Percentiles rank a stretch among this genome's conserved stretches.
Conservation (phyloP, 106 monocot genomes). For the Narthecium ossifragum region DNA sequence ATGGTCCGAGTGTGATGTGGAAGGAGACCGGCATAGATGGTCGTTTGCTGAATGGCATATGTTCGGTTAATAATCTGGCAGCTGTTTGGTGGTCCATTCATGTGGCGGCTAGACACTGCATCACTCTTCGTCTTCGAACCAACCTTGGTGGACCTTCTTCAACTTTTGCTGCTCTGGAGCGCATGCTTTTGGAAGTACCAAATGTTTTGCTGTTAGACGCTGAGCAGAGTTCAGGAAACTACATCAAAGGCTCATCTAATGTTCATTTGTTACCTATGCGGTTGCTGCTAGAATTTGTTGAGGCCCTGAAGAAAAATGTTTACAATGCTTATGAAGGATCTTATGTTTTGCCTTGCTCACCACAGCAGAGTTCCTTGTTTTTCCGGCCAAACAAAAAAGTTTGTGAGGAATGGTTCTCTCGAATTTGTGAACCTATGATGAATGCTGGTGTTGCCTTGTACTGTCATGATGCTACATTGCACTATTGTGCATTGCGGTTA, state of each 20-base stretch:
- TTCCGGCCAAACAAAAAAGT: constrained; percentile 93
- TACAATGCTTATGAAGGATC: constrained; percentile 99
- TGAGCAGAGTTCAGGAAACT: constrained; percentile 51
- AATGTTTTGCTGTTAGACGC: constrained; percentile 50
- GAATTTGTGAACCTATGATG: constrained; percentile 95
- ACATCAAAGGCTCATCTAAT: constrained; percentile 49
- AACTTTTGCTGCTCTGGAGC: constrained; percentile 96
- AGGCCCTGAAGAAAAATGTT: constrained; percentile 89
- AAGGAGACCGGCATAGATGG: constrained; percentile 28
- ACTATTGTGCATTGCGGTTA: constrained; percentile 61
- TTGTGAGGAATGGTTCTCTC: constrained; percentile 99
- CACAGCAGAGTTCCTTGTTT: constrained; percentile 77
- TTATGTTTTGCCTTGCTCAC: constrained; percentile 40
- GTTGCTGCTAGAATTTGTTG: constrained; percentile 84
- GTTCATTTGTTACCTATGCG: constrained; percentile 80
- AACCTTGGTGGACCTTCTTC: constrained; percentile 90
- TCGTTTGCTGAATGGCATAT: constrained; percentile 44
- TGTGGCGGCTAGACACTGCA: constrained; percentile 81
- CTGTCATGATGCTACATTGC: constrained; percentile 67
- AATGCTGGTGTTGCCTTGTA: constrained; percentile 84
- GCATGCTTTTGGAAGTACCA: constrained; percentile 90
- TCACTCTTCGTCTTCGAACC: constrained; percentile 84
- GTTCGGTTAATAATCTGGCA: constrained; percentile 72
- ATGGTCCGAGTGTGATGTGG: constrained; percentile 12
- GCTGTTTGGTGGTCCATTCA: constrained; percentile 90